Evolutionary conservation across 2,329 filamentous ascomycete species (phyloP).

Genomic region (Cyclaneusma minus): DNA sequence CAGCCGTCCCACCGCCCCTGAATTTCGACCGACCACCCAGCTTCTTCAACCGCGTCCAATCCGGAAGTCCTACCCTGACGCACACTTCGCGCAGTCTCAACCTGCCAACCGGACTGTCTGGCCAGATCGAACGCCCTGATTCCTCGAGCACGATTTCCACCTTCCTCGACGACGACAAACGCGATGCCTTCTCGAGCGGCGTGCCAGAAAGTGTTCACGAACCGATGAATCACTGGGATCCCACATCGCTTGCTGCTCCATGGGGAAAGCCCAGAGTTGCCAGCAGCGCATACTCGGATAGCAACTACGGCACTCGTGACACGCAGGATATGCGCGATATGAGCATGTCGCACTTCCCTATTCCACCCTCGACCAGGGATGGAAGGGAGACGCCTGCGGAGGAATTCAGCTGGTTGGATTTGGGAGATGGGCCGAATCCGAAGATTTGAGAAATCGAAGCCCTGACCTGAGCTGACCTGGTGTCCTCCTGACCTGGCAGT

Average conservation of each 20-base stretch:
- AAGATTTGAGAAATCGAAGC: too few relatives aligned
- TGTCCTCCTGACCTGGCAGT: too few relatives aligned
- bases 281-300: slow-evolving; percentile 34
- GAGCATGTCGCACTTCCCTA: too few relatives aligned
- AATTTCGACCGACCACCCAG: slow-evolving; percentile 44
- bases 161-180: slow-evolving; percentile 14
- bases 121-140: slow-evolving; percentile 41
- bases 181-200: slow-evolving; percentile 44
- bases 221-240: slow-evolving; percentile 28
- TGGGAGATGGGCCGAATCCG: too few relatives aligned
- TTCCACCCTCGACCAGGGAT: too few relatives aligned
- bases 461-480: too few relatives aligned
- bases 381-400: too few relatives aligned
- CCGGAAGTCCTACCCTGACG: slow-evolving; percentile 54
- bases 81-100: slow-evolving; percentile 31
- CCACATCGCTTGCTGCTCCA: slow-evolving; percentile 19
- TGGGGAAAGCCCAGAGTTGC: slow-evolving; percentile 27
- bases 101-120: slow-evolving; percentile 41
- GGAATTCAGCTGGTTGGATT: too few relatives aligned
- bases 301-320: slow-evolving; percentile 29
- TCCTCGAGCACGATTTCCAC: slow-evolving; percentile 22
- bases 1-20: slow-evolving; percentile 40
- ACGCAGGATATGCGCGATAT: too few relatives aligned
- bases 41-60: slow-evolving; percentile 48
- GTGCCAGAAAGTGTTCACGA: slow-evolving; percentile 48